Evolutionary conservation across 352 stramenopile species (phyloP), one percentile per base, ranked within the genome.

Genomic region (Thraustotheca clavata): DNA sequence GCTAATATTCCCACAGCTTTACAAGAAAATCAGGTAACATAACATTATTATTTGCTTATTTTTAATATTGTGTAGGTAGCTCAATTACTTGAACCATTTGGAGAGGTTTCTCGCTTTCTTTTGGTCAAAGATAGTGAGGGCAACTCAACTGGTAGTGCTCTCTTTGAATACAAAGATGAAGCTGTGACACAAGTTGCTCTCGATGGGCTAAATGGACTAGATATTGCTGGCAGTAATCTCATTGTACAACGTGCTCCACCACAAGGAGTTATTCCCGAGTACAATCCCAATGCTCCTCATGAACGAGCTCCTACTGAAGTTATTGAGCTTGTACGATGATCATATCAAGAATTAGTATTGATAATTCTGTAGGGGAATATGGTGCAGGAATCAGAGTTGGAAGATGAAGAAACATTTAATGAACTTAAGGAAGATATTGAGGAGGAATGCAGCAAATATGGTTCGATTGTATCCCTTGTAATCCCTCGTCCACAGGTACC

Each of bases 391-490:
- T 79, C 89, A 70, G 86, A 94, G 50, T 73, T 94, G 33, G 82
- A 77, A 49, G 79, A 94, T 80, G 86, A 94, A 52, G 80, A 89
- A 49, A 82, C 91, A 62, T 94, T 80, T 80, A 76, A 77, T 66
- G 86, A 94, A 75, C 72, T 94, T 73, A 83, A 86, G 70, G 83
- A 93, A 79, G 86, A 94, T 71, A 83, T 94, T 49, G 83, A 92
- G 72, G 83, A 93, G 69, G 86, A 94, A 62, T 94, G 86, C 74
- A 94, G 91, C 70, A 85, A 85, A 31, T 94, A 93, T 55, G 86
- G 86, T 62, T 74, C 69, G 6, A 76, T 94, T 2, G 70, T 78
- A 34, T 68, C 71, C 36, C 65, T 93, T 65, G 83, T 91, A 39
- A 91, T 94, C 49, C 86, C 83, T 26, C 83, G 86, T 48, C 81